Base-by-base conservation (phyloP, 345 rosid genomes). In the Durio zibethinus region DNA sequence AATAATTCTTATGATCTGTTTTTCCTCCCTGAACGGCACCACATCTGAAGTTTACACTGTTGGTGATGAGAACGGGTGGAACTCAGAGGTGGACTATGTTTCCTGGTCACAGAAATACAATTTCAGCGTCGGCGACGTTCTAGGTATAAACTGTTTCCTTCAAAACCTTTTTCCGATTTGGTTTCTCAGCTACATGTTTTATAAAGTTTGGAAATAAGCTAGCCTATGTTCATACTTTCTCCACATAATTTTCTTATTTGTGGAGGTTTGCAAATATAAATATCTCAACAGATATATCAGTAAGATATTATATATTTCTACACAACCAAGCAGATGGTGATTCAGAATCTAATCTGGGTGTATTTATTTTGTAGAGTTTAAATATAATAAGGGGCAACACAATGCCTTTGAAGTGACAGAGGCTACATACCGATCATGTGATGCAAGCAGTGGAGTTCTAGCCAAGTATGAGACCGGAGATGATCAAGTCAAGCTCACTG, bases 71-170 rank as follows among this genome's bases (percentile, higher is more conserved):
- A 73, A 82, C 10, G 71, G 57, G 5, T 87, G 92, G 93, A 74
- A 76, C 73, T 45, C 79, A 1, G 85, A 78, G 42, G 69, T 63
- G 0, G 67, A 87, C 64, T 89, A 57, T 25, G 84, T 56, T 23
- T 54, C 75, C 8, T 89, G 93, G 93, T 79, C 88, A 15, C 62
- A 48, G 50, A 77, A 82, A 77, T 81, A 85, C 82, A 83, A 86
- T 75, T 89, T 83, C 74, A 89, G 76, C 60, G 70, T 79, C 23
- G 87, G 90, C 35, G 92, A 89, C 80, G 70, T 77, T 78, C 86
- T 89, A 33, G 90, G 92, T 89, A 77, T 16, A 76, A 9, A 25
- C 20, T 33, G 42, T 27, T 20, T 12, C 62, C 21, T 47, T 50
- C 0, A n/a, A 38, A 16, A n/a, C 59, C 7, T 25, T 45, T 21